Conservation (phyloP, 257 asterid species). For the Nicotiana otophora region DNA sequence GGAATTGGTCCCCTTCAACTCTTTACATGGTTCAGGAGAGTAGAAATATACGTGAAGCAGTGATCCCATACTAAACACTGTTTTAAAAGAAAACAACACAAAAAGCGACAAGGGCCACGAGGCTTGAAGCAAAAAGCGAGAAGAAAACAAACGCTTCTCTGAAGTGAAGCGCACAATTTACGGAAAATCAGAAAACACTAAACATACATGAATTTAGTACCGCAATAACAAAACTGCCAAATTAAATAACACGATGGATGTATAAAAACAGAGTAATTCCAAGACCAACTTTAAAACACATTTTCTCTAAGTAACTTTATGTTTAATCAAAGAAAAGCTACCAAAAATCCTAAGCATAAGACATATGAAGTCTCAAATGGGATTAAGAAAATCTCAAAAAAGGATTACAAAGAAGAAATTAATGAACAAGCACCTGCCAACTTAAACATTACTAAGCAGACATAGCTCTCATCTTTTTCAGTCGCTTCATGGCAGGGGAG, state of each 20-base stretch:
- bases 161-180: too few species aligned
- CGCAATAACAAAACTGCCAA: too few species aligned
- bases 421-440: slow-evolving; percentile 6
- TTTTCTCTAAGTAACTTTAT: neutral
- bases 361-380: neutral
- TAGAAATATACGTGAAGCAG: too few species aligned
- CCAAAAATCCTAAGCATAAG: neutral
- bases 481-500: slow-evolving; percentile 27
- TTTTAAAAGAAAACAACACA: too few species aligned
- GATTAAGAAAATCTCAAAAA: neutral
- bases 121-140: too few species aligned
- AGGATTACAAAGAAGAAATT: neutral
- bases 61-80: too few species aligned
- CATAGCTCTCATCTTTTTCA: slow-evolving; percentile 13
- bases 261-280: neutral
- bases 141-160: too few species aligned
- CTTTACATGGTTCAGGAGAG: neutral
- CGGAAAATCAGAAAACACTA: too few species aligned
- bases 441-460: slow-evolving; percentile 1
- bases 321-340: neutral
- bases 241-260: neutral
- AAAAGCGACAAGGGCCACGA: too few species aligned
- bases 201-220: too few species aligned
- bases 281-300: neutral
- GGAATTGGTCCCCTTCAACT: neutral